These are phyloP conservation scores for Colletotrichum sp. DNA, from an alignment of 2,329 filamentous ascomycete genomes.

Conservation along the genomic window DNA sequence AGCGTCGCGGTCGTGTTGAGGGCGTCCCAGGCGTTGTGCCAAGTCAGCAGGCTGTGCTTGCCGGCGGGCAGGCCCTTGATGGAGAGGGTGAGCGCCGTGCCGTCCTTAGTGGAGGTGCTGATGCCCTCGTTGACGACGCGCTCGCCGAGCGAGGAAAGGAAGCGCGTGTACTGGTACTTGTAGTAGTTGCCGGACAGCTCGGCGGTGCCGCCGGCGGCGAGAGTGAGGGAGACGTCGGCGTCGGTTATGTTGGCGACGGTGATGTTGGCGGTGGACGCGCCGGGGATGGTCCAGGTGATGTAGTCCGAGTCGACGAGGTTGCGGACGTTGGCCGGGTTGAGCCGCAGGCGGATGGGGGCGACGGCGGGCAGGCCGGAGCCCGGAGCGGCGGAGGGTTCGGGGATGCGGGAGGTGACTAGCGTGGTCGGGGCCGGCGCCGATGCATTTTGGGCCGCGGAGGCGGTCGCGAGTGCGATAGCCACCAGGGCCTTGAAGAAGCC, in stretches of 20 bases:
- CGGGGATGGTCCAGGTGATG: slow-evolving; percentile 19
- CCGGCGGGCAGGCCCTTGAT: slow-evolving; percentile 31
- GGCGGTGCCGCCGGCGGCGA: slow-evolving; percentile 4
- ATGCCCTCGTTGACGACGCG: slow-evolving; percentile 31
- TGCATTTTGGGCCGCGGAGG: background rate
- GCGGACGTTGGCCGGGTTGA: slow-evolving; percentile 21
- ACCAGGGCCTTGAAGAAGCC: background rate
- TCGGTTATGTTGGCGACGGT: slow-evolving; percentile 10
- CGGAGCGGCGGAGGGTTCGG: background rate
- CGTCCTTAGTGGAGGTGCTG: slow-evolving; percentile 26
- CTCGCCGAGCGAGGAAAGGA: slow-evolving; percentile 31
- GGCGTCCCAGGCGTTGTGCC: slow-evolving; percentile 35
- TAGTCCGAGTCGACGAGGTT: slow-evolving; percentile 17
- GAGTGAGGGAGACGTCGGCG: background rate
- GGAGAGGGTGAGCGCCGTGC: slow-evolving; percentile 27
- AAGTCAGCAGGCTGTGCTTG: slow-evolving; percentile 30
- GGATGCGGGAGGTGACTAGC: background rate
- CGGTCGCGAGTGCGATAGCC: background rate
- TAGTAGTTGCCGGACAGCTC: slow-evolving; percentile 28
- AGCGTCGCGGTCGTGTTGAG: slow-evolving; percentile 25
- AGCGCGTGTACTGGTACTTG: slow-evolving; percentile 28
- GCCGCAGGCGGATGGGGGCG: slow-evolving; percentile 13
- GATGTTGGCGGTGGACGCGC: background rate
- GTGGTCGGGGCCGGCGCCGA: background rate
- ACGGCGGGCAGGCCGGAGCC: background rate